Evolutionary conservation across 805 yeast species (phyloP), one percentile per base, ranked within the genome.

Genomic region (Isabelozyma rhagii): DNA sequence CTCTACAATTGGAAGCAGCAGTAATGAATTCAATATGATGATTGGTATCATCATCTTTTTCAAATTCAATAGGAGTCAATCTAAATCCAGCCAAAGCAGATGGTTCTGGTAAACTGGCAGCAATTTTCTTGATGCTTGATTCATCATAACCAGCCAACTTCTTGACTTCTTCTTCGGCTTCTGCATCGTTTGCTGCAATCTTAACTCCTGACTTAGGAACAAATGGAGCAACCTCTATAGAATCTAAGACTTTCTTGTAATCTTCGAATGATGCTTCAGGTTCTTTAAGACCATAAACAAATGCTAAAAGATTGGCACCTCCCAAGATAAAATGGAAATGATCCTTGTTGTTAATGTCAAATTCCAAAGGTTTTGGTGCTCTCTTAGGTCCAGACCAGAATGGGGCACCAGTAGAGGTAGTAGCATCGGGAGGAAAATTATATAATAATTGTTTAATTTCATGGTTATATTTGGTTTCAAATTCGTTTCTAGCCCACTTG

Each of bases 341-440:
- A 59, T 89, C 87, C 10, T 78, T 77, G 63, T 90, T 83, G 60
- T 82, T 74, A 57, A 87, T 77, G 63, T 91, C 93, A 65, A 94
- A 91, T 11, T 56, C 75, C 54, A 91, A 77, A n/a, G 97, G 89
- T 43, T 78, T 81, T 45, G 99, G 99, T 15, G 97, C 96, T 67
- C 98, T 85, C 72, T 94, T 94, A 34, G 98, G 94, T 49, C 97
- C 97, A 17, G 96, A 82, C 99, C 99, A 94, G 72, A 94, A 94
- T 58, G 96, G 94, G 31, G 85, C 91, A 48, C 99, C 99, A 46
- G 79, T 79, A 0, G 96, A 83, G 3, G 97, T 94, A 42, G 80
- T 84, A 4, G 98, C 94, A 70, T 94, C 99, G 52, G 80, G 82
- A 17, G 99, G 99, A 81, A 94, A 94, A 66, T 93, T 94, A 78